phyloP scores from a whole-genome alignment of 768 basidiomycete genomes.

The Pleurotus sapidus region DNA sequence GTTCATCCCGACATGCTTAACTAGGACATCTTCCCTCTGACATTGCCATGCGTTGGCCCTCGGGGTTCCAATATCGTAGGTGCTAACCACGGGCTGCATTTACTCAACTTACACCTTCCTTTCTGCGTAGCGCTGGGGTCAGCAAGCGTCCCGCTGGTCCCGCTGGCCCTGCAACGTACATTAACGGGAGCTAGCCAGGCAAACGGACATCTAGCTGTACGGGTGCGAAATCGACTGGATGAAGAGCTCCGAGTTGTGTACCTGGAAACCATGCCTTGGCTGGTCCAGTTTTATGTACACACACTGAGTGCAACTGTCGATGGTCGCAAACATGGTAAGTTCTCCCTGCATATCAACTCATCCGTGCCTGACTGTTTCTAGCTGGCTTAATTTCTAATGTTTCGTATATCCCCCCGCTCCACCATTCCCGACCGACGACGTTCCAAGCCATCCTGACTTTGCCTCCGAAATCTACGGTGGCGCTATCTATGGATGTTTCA shows the following conservation, averaged over 20 bases:
- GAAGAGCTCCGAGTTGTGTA: conserved; percentile 54
- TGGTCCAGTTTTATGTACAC: conserved; percentile 84
- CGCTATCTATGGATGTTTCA: conserved; percentile 68
- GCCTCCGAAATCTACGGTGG: conserved; percentile 64
- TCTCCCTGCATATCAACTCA: neutral
- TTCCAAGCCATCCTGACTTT: conserved; percentile 69
- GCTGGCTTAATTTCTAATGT: conserved; percentile 65
- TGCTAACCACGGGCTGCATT: conserved; percentile 5
- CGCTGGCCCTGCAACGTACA: conserved; percentile 64
- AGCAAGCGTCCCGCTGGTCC: conserved; percentile 35
- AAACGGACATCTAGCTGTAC: conserved; percentile 66
- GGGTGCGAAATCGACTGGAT: conserved; percentile 57
- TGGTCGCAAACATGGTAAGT: conserved; percentile 44
- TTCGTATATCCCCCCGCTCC: conserved; percentile 63
- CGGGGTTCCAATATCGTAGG: conserved; percentile 61
- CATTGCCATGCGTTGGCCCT: conserved; percentile 53
- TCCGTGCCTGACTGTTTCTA: conserved; percentile 20
- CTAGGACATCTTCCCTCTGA: conserved; percentile 45
- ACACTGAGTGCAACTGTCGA: conserved; percentile 60
- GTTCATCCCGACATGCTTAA: conserved; percentile 18
- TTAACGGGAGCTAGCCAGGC: conserved; percentile 76
- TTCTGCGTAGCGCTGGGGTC: conserved; percentile 31
- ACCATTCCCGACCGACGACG: conserved; percentile 73
- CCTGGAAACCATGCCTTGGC: conserved; percentile 93
- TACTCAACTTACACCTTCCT: neutral